Percentiles rank a stretch among this genome's conserved stretches.
Evolutionary conservation across 495 filamentous ascomycete genomes (phyloP).

Genomic region (Poronia punctata): DNA sequence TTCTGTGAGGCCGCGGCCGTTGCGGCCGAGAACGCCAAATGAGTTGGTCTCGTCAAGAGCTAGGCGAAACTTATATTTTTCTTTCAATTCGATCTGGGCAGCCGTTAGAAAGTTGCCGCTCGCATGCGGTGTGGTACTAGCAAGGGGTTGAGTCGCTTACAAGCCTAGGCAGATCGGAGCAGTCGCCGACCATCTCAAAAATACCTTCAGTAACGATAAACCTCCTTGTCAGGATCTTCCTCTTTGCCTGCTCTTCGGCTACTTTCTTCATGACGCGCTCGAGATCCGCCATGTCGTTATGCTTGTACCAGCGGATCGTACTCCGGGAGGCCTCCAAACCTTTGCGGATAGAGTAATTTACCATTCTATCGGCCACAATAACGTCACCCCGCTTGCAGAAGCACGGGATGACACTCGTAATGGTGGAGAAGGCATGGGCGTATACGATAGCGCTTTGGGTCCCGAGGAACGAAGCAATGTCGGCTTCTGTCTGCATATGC

Average conservation of each 20-base stretch:
- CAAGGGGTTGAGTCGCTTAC: constrained; percentile 40
- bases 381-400: constrained; percentile 97
- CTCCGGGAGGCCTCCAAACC: constrained; percentile 89
- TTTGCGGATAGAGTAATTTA: constrained; percentile 90
- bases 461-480: constrained; percentile 84
- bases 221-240: constrained; percentile 78
- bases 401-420: constrained; percentile 86
- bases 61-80: constrained; percentile 92
- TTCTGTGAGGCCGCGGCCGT: constrained; percentile 86
- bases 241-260: constrained; percentile 71
- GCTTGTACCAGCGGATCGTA: constrained; percentile 87
- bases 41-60: constrained; percentile 97
- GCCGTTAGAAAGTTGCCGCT: constrained; percentile 2
- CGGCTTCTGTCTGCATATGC: constrained; percentile 91
- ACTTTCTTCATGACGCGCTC: constrained; percentile 80
- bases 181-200: constrained; percentile 86
- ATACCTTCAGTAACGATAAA: constrained; percentile 96
- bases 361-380: constrained; percentile 93
- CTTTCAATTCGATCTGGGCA: constrained; percentile 73
- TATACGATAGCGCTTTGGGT: constrained; percentile 87
- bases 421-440: constrained; percentile 90
- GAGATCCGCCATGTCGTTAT: constrained; percentile 92
- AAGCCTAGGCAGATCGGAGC: constrained; percentile 74
- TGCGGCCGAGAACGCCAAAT: constrained; percentile 87
- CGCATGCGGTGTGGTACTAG: neutral